Evolutionary conservation across 352 stramenopile species (phyloP).

Genomic region (Globisporangium orthogonon): DNA sequence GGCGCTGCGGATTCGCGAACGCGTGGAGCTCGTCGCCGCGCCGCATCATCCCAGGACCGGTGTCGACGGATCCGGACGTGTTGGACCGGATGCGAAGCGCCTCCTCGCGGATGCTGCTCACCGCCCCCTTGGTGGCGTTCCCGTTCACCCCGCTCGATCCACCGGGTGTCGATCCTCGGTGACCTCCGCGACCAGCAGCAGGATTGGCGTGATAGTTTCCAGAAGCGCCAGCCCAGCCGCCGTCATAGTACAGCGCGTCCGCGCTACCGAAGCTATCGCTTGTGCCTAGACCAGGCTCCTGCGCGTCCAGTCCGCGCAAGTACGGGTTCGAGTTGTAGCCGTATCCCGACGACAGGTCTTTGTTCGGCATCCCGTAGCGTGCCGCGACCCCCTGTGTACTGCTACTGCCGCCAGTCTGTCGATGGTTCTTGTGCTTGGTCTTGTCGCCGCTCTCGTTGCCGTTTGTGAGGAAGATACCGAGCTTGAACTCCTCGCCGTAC

Average conservation of each 20-base stretch:
- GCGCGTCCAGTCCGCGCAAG: constrained; percentile 16
- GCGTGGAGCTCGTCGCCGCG: constrained; percentile 22
- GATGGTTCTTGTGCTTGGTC: neutral
- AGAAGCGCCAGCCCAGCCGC: neutral
- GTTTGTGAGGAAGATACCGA: constrained; percentile 63
- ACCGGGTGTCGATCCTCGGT: constrained; percentile 9
- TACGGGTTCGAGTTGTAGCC: constrained; percentile 23
- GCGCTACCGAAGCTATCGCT: constrained; percentile 22
- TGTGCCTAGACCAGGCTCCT: constrained; percentile 14
- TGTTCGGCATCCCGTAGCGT: constrained; percentile 9
- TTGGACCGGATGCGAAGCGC: constrained; percentile 57
- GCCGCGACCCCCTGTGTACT: neutral
- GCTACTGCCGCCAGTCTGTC: no score
- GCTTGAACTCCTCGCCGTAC: constrained; percentile 69
- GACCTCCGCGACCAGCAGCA: neutral
- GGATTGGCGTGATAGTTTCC: neutral
- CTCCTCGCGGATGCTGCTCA: constrained; percentile 66
- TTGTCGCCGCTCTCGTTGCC: constrained; percentile 4
- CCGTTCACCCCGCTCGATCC: no score
- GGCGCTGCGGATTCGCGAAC: constrained; percentile 16
- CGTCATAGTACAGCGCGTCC: constrained; percentile 28
- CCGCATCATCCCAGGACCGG: neutral
- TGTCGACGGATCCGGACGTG: constrained; percentile 31
- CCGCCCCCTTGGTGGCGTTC: neutral
- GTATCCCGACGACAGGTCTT: constrained; percentile 10